phyloP scores from a whole-genome alignment of 805 yeast species.

The Hanseniaspora jakobsenii region DNA sequence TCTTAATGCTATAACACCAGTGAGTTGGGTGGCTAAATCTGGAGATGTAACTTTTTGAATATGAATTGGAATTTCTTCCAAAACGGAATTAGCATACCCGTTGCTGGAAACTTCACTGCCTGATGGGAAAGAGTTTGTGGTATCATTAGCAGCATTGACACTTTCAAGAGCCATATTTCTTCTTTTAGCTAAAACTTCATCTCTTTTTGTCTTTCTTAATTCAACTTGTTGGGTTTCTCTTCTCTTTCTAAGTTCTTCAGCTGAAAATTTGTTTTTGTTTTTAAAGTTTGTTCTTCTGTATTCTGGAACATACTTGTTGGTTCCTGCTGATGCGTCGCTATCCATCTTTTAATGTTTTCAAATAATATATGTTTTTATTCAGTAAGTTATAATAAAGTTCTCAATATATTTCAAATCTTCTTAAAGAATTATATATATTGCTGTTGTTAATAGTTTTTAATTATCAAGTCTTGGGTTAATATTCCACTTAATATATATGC shows the following conservation, averaged over 20 bases:
- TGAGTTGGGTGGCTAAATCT: conserved; percentile 68
- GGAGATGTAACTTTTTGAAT: conserved; percentile 64
- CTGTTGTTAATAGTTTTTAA: too few species aligned
- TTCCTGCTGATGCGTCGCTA: conserved; percentile 40
- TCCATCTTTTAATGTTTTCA: conserved; percentile 47
- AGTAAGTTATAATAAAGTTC: too few species aligned
- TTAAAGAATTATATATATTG: too few species aligned
- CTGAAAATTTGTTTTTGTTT: conserved; percentile 84
- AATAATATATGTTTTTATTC: too few species aligned
- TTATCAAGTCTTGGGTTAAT: too few species aligned
- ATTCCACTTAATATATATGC: too few species aligned
- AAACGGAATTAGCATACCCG: conserved; percentile 36
- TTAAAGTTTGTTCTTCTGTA: conserved; percentile 94
- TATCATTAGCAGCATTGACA: conserved; percentile 26
- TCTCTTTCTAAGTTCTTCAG: conserved; percentile 94
- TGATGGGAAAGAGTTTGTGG: conserved; percentile 11
- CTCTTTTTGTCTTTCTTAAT: conserved; percentile 90
- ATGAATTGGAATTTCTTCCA: conserved; percentile 71
- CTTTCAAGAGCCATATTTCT: conserved; percentile 56
- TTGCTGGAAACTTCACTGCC: conserved; percentile 16
- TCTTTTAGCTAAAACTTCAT: conserved; percentile 86
- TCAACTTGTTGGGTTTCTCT: conserved; percentile 96
- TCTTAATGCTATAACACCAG: conserved; percentile 85
- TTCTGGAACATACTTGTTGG: conserved; percentile 85
- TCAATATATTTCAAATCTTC: too few species aligned